Conservation (phyloP, 208 protist species). For the Trypanosoma caninum region DNA sequence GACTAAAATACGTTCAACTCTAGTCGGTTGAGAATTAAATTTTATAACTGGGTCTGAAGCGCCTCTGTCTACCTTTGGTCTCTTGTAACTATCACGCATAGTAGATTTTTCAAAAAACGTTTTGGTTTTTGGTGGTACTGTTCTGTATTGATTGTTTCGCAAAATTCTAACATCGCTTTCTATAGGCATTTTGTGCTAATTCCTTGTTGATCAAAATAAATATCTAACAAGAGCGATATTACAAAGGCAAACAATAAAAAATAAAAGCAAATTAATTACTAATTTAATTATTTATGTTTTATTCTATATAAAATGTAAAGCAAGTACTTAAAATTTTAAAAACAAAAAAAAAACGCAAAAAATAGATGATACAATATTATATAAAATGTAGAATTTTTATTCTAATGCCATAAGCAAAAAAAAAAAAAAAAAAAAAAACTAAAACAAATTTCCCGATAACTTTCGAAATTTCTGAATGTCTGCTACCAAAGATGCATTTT, state of each 20-base stretch:
- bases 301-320: too few relatives aligned
- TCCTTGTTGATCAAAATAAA: too few relatives aligned
- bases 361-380: too few relatives aligned
- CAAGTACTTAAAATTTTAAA: too few relatives aligned
- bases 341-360: too few relatives aligned
- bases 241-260: too few relatives aligned
- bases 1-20: neutral
- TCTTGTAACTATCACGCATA: constrained; percentile 16
- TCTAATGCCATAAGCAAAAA: neutral
- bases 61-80: neutral
- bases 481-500: constrained; percentile 41
- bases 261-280: too few relatives aligned
- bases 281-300: too few relatives aligned
- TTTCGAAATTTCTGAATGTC: constrained; percentile 64
- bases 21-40: constrained; percentile 11
- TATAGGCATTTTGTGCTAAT: neutral
- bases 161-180: neutral
- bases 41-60: neutral
- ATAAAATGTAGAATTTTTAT: neutral
- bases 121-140: neutral
- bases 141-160: neutral
- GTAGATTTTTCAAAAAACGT: constrained; percentile 11
- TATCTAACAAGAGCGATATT: too few relatives aligned
- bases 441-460: constrained; percentile 25
- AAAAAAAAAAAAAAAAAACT: constrained; percentile 6